Evolutionary conservation across 2,329 filamentous ascomycete species (phyloP), one percentile per base, ranked within the genome.

Genomic region (Neobulgaria alba): DNA sequence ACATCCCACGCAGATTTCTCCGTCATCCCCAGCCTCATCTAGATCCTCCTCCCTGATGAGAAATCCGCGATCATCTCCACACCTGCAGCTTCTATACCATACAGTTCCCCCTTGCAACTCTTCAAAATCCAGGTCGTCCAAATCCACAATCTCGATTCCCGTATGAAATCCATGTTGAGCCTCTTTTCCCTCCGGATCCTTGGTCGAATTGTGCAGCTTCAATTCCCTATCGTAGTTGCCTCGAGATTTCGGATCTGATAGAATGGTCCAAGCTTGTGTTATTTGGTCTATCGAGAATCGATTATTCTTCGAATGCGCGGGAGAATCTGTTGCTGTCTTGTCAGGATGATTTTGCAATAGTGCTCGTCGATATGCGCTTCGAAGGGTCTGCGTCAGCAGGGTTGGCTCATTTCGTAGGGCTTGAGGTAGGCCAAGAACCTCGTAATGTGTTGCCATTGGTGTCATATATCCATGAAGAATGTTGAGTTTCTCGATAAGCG

Each of bases 1-100:
- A 53, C 79, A 83, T 9, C 75, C 78, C 30, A 83, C 77, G 57
- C 80, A 67, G 34, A 82, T 59, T 55, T 79, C 74, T 7, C 77
- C 72, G 47, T 73, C 66, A 37, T 75, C 72, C 33, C 66, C 68
- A 29, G 69, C 72, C 54, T 72, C 74, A 48, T 77, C 72, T 36
- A 83, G 62, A 55, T 82, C 76, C 7, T 58, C 60, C 59, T 82
- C 78, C 12, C 59, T 62, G 47, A 82, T 71, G 19, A 70, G 58
- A 55, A 75, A 83, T 1, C 78, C 78, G 29, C 69, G 66, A 21
- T 67, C 64, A 56, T 81, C 81, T 29, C 79, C 79, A 58, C 79
- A 83, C 38, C 79, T 72, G 61, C 79, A 83, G 12, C 65, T 53
- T 32, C 71, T 67, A 54, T 68, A 72, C 75, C 77, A 82, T 31